Base-by-base conservation (phyloP, 2,329 filamentous ascomycete genomes). In the Fusarium chlamydosporum region DNA sequence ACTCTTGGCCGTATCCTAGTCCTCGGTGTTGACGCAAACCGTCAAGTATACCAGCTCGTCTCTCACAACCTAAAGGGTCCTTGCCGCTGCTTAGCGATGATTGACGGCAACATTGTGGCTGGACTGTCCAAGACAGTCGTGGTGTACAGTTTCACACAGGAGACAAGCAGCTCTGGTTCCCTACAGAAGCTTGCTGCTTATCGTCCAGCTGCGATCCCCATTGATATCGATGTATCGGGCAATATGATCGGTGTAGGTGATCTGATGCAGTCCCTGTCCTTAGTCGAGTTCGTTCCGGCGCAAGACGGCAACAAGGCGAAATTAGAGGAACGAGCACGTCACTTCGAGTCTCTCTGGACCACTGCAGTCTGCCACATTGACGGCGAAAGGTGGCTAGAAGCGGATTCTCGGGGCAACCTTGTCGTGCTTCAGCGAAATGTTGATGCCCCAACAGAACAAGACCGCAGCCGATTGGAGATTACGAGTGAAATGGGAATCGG, bases 71-170 rank as follows among this genome's bases (percentile, higher is more conserved):
- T 97, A 33, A 93, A 90, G 74, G 94, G 94, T 4, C 90, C 92
- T 2, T 97, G 94, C 76, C 88, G 94, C 60, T 91, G 91, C 61
- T 79, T 99, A 27, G 91, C 87, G 3, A 87, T 94, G 56, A 84
- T 96, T 66, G 88, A 88, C 26, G 91, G 91, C 61, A 89, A 91
- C 62, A 91, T 99, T 48, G 91, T 97, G 23, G 93, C 93, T 2
- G 94, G 91, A 0, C 83, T 98, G n/a, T 89, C 93, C 59, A 98
- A 97, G 80, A 97, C 94, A 1, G 90, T 96, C 63, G 82, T 89
- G 3, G 77, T 89, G 4, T 87, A 85, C 67, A 78, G 79, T 16
- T 90, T 88, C 61, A 74, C 76, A 1, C 87, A 90, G 75, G 87
- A 80, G 73, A 89, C 85, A 18, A 84, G 78, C 61, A 87, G 73